These are phyloP conservation scores for Yamadazyma kitorensis DNA, from an alignment of 805 yeast species.

Conservation along the genomic window DNA sequence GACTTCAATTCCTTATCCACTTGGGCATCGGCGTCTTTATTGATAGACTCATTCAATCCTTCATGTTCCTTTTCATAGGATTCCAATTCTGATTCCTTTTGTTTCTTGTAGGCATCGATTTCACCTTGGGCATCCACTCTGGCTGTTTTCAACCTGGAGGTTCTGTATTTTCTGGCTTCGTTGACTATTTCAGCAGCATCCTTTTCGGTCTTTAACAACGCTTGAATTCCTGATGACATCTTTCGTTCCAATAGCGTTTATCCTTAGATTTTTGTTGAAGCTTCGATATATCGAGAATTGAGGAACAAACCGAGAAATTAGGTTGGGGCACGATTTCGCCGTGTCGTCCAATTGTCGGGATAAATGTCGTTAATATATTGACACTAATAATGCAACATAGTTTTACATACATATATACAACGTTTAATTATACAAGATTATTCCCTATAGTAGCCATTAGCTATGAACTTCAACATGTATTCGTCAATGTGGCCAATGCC, in stretches of 20 bases:
- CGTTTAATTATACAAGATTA: background rate
- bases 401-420: no score
- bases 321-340: no score
- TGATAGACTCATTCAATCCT: conserved; percentile 73
- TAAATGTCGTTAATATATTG: no score
- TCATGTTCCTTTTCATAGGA: conserved; percentile 69
- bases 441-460: conserved; percentile 55
- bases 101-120: conserved; percentile 78
- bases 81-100: conserved; percentile 80
- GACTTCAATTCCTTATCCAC: conserved; percentile 68
- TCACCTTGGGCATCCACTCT: conserved; percentile 90
- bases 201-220: conserved; percentile 84
- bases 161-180: conserved; percentile 88
- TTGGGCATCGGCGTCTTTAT: conserved; percentile 70
- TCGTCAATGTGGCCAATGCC: conserved; percentile 87
- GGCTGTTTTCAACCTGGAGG: conserved; percentile 87
- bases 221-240: conserved; percentile 59
- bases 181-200: conserved; percentile 96
- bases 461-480: conserved; percentile 90
- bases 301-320: no score
- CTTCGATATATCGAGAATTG: background rate
- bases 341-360: no score
- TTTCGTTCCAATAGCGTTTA: background rate
- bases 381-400: no score
- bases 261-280: no score